Percentiles rank a stretch among this genome's conserved stretches.
Conservation (phyloP, 345 rosid genomes). For the Camelina hispida region DNA sequence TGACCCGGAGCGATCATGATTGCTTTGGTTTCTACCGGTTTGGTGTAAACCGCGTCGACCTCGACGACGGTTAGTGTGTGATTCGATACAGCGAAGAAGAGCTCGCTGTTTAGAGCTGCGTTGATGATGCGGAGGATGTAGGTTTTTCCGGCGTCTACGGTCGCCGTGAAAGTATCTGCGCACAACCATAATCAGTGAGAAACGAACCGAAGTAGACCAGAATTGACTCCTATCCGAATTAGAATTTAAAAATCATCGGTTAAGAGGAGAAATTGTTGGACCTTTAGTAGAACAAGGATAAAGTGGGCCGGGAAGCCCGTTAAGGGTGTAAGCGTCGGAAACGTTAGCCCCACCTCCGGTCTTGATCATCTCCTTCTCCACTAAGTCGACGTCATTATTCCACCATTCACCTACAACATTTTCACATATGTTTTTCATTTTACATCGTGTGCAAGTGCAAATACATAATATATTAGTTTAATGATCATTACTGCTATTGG, state of each 20-base stretch:
- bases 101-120: slow-evolving; percentile 66
- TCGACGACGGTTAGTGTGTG: slow-evolving; percentile 63
- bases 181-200: background rate
- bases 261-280: slow-evolving; percentile 14
- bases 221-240: background rate
- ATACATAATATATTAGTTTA: no score
- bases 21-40: slow-evolving; percentile 56
- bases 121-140: slow-evolving; percentile 67
- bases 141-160: slow-evolving; percentile 60
- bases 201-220: slow-evolving; percentile 14
- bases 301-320: slow-evolving; percentile 76
- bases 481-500: background rate
- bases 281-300: slow-evolving; percentile 67
- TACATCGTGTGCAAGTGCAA: background rate
- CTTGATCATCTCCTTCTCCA: slow-evolving; percentile 54
- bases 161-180: slow-evolving; percentile 56
- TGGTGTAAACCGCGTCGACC: slow-evolving; percentile 65
- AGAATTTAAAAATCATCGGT: slow-evolving; percentile 10
- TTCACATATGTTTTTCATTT: no score
- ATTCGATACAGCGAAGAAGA: slow-evolving; percentile 63
- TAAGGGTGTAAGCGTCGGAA: slow-evolving; percentile 69
- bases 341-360: slow-evolving; percentile 53
- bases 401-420: slow-evolving; percentile 68
- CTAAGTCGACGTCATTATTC: slow-evolving; percentile 57
- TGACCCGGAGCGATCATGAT: slow-evolving; percentile 75